Conservation (phyloP, 2,329 filamentous ascomycete genomes). For the Aureobasidium subglaciale region DNA sequence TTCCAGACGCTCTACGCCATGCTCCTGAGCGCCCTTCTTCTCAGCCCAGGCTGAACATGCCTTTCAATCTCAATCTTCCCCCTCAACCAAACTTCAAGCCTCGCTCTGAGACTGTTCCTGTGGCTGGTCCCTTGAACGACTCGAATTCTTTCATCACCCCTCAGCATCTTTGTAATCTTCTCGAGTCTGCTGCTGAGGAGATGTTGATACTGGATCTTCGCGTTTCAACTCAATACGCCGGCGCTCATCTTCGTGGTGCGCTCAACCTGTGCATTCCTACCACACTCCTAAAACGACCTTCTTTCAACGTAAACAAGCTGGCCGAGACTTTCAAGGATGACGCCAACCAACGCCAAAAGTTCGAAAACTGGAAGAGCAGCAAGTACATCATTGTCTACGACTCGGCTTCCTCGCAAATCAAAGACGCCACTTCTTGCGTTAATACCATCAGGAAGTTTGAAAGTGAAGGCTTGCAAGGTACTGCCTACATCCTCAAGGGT, state of each 20-base stretch:
- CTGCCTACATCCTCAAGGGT: slow-evolving; percentile 67
- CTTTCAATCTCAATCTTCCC: slow-evolving; percentile 18
- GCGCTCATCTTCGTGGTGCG: slow-evolving; percentile 68
- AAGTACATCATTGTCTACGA: slow-evolving; percentile 85
- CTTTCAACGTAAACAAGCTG: slow-evolving; percentile 82
- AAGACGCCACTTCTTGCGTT: slow-evolving; percentile 71
- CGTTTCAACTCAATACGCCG: slow-evolving; percentile 73
- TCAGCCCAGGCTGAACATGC: slow-evolving; percentile 11
- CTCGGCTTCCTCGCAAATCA: slow-evolving; percentile 63
- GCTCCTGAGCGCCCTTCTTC: slow-evolving; percentile 8
- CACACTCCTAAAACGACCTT: slow-evolving; percentile 81
- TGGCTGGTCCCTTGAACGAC: slow-evolving; percentile 22
- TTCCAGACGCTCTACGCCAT: slow-evolving; percentile 36
- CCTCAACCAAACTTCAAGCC: slow-evolving; percentile 21
- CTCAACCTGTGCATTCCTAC: slow-evolving; percentile 93
- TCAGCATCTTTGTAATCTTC: slow-evolving; percentile 42
- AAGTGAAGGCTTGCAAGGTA: slow-evolving; percentile 71
- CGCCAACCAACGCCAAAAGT: slow-evolving; percentile 61
- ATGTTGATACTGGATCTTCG: slow-evolving; percentile 77
- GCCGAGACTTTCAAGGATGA: slow-evolving; percentile 71
- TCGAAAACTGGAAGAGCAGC: slow-evolving; percentile 67
- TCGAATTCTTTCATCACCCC: slow-evolving; percentile 39
- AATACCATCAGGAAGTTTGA: slow-evolving; percentile 93
- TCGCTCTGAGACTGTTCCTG: slow-evolving; percentile 44
- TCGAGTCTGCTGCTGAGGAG: slow-evolving; percentile 41